Percentiles rank a stretch among this genome's conserved stretches.
Evolutionary conservation across 106 monocot species (phyloP).

Genomic region (Allium fistulosum): DNA sequence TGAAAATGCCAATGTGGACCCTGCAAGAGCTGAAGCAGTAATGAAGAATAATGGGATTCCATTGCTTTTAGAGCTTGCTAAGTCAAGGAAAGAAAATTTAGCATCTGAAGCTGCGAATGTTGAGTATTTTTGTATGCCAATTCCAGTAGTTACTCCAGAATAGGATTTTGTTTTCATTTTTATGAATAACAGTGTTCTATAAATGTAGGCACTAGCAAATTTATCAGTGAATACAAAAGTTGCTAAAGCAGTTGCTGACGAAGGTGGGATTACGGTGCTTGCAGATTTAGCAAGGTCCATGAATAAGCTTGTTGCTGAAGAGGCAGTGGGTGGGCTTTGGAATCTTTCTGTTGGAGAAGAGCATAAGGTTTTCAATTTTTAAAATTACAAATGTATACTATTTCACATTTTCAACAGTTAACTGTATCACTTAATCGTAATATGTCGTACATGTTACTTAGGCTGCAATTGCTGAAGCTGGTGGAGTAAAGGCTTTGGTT

Average conservation of each 20-base stretch:
- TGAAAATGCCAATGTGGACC: conserved; percentile 76
- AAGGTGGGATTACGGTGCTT: conserved; percentile 76
- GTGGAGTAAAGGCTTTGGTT: conserved; percentile 92
- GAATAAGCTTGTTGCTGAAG: conserved; percentile 95
- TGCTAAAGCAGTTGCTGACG: conserved; percentile 93
- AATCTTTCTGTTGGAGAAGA: conserved; percentile 99
- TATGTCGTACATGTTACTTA: conserved; percentile 11
- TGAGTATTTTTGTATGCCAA: neutral
- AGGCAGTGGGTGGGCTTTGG: conserved; percentile 99
- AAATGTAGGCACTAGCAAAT: conserved; percentile 79
- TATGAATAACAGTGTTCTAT: neutral
- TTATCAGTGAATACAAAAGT: conserved; percentile 93
- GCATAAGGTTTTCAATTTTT: conserved; percentile 60
- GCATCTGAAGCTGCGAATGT: conserved; percentile 97
- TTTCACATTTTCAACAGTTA: neutral
- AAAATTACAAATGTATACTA: neutral
- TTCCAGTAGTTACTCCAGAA: neutral
- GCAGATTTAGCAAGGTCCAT: conserved; percentile 77
- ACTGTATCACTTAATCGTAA: neutral
- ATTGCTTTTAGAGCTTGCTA: conserved; percentile 77
- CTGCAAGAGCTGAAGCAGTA: conserved; percentile 76
- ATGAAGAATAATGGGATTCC: conserved; percentile 85
- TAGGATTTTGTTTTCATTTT: conserved; percentile 3
- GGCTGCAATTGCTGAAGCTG: conserved; percentile 84
- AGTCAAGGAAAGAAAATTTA: conserved; percentile 65